Conservation (phyloP, 495 filamentous ascomycete species). For the Paragyromitra xinjiangensis region DNA sequence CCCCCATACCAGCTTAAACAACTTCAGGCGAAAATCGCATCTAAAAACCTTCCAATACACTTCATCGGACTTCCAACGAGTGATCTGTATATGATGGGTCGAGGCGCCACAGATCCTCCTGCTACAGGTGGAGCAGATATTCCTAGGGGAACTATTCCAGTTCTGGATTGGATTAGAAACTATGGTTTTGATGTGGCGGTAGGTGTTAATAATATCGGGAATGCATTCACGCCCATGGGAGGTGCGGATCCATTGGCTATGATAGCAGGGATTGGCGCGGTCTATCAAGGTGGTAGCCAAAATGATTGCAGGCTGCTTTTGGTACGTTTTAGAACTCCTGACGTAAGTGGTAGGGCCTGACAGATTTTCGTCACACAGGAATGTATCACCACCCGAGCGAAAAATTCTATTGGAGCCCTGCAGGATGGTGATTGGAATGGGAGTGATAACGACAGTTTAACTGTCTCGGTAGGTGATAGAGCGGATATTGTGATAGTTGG, state of each 20-base stretch:
- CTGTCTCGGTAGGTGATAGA: conserved; percentile 35
- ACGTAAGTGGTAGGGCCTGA: neutral
- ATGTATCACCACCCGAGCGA: conserved; percentile 69
- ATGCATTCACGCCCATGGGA: conserved; percentile 79
- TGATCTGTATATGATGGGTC: conserved; percentile 60
- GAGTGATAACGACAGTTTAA: conserved; percentile 6
- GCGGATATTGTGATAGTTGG: conserved; percentile 39
- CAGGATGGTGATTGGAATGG: conserved; percentile 15
- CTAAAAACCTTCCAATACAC: conserved; percentile 66
- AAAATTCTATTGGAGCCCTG: conserved; percentile 61
- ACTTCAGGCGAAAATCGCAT: conserved; percentile 61
- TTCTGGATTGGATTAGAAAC: conserved; percentile 70
- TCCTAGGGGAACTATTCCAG: conserved; percentile 69
- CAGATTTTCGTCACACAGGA: conserved; percentile 58
- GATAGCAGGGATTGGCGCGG: conserved; percentile 70
- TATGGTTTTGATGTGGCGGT: conserved; percentile 69
- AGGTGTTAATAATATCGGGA: conserved; percentile 80
- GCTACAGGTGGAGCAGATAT: conserved; percentile 55
- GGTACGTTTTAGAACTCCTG: conserved; percentile 9
- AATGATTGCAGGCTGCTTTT: conserved; percentile 67
- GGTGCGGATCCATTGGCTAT: conserved; percentile 73
- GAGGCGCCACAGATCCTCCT: conserved; percentile 58
- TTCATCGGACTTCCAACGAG: conserved; percentile 78
- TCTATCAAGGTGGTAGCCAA: conserved; percentile 74
- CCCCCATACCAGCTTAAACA: conserved; percentile 62